phyloP scores from a whole-genome alignment of 805 yeast species.

The Jamesozyma rosinii region DNA sequence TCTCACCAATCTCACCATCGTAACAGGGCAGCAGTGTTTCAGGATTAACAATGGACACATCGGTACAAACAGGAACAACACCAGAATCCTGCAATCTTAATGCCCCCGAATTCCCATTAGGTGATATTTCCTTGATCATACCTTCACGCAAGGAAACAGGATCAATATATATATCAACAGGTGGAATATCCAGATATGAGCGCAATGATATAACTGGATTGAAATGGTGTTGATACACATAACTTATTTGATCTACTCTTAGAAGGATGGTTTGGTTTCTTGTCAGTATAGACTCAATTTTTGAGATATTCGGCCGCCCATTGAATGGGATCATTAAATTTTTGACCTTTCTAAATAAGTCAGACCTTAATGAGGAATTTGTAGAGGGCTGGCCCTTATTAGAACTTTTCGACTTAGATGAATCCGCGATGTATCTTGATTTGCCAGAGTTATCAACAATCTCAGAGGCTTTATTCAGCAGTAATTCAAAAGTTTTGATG shows the following conservation, averaged over 20 bases:
- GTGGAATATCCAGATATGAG: constrained; percentile 81
- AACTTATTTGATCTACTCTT: constrained; percentile 59
- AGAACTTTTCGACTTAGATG: neutral
- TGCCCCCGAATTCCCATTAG: constrained; percentile 6
- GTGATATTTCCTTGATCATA: constrained; percentile 63
- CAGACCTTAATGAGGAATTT: constrained; percentile 16
- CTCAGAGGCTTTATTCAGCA: constrained; percentile 56
- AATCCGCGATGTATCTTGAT: constrained; percentile 1
- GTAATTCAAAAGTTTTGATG: constrained; percentile 70
- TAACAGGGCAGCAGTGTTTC: constrained; percentile 73
- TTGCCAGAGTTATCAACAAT: constrained; percentile 11
- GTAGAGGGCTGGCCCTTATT: constrained; percentile 5
- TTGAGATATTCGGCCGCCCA: constrained; percentile 58
- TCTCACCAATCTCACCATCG: constrained; percentile 91
- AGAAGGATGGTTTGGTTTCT: constrained; percentile 58
- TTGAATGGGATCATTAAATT: constrained; percentile 79
- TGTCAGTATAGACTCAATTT: constrained; percentile 49
- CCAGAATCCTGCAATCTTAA: constrained; percentile 88
- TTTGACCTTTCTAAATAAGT: constrained; percentile 47
- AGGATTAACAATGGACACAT: constrained; percentile 89
- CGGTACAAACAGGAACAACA: constrained; percentile 89
- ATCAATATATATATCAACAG: constrained; percentile 79
- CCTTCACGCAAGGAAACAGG: constrained; percentile 88
- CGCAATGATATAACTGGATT: constrained; percentile 73
- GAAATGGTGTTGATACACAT: constrained; percentile 67